Evolutionary conservation across 2,329 filamentous ascomycete species (phyloP).

Genomic region (Lachnellula occidentalis): DNA sequence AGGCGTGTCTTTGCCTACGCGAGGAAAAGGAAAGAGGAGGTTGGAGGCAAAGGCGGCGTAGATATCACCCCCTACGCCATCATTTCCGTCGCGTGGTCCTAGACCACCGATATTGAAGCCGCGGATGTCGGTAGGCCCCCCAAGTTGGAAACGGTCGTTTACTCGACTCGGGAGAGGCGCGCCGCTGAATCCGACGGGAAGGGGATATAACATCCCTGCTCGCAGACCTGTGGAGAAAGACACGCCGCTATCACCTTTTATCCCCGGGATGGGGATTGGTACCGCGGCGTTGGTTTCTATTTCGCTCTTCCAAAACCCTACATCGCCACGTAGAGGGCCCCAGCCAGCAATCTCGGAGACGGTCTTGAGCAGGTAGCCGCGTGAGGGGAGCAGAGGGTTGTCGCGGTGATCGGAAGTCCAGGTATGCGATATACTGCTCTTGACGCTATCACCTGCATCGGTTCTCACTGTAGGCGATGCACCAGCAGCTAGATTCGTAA

Average conservation of each 20-base stretch:
- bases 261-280: conserved; percentile 65
- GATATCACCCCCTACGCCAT: conserved; percentile 85
- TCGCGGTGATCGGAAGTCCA: conserved; percentile 78
- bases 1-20: conserved; percentile 74
- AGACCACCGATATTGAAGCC: conserved; percentile 88
- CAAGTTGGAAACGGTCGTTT: conserved; percentile 92
- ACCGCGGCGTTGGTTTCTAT: conserved; percentile 72
- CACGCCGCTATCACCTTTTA: conserved; percentile 66
- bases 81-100: conserved; percentile 77
- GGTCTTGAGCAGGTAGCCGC: conserved; percentile 75
- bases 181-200: conserved; percentile 56
- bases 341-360: conserved; percentile 80
- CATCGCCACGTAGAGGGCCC: conserved; percentile 78
- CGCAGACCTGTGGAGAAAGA: conserved; percentile 79
- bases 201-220: conserved; percentile 75
- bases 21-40: conserved; percentile 77
- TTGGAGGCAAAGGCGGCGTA: conserved; percentile 87
- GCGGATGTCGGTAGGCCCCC: conserved; percentile 88
- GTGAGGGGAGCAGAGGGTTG: conserved; percentile 75
- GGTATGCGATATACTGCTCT: conserved; percentile 77
- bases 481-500: conserved; percentile 69
- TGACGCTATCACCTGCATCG: conserved; percentile 87
- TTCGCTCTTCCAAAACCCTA: conserved; percentile 92
- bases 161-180: conserved; percentile 65
- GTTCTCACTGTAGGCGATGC: conserved; percentile 77